Evolutionary conservation across 192 early-diverging fungal species (phyloP).

Genomic region (Podila horticola): DNA sequence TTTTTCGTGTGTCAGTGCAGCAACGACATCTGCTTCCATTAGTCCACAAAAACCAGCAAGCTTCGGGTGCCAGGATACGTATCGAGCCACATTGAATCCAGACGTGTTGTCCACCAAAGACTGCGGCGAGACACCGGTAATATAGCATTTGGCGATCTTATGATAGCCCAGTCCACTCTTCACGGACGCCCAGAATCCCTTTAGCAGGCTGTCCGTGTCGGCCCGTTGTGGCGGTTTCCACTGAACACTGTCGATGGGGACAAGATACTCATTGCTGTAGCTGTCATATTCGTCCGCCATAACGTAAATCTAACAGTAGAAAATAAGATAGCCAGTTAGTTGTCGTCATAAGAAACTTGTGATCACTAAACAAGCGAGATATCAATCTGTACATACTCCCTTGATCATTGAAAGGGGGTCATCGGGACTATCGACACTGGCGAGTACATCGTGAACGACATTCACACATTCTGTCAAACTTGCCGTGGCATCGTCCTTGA

Average conservation of each 20-base stretch:
- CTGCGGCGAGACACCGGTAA: conserved; percentile 25
- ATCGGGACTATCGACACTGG: conserved; percentile 17
- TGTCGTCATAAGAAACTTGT: not conserved
- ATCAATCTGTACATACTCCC: conserved; percentile 19
- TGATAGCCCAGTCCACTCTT: conserved; percentile 24
- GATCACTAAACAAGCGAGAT: conserved; percentile 12
- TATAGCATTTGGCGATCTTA: conserved; percentile 26
- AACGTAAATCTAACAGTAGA: conserved; percentile 47
- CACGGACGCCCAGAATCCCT: conserved; percentile 46
- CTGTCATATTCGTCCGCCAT: conserved; percentile 55
- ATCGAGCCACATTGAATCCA: conserved; percentile 35
- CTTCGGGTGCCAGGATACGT: conserved; percentile 20
- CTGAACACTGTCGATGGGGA: conserved; percentile 14
- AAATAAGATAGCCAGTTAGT: conserved; percentile 10
- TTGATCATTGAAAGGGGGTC: conserved; percentile 53
- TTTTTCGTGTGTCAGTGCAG: conserved; percentile 20
- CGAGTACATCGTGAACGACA: conserved; percentile 19
- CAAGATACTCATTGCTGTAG: conserved; percentile 48
- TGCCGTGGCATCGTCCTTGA: conserved; percentile 10
- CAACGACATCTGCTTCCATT: conserved; percentile 29
- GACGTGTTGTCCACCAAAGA: conserved; percentile 26
- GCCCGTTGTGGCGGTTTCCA: conserved; percentile 20
- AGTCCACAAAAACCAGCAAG: conserved; percentile 20
- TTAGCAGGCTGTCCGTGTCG: conserved; percentile 24
- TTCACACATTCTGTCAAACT: conserved; percentile 28